phyloP scores from a whole-genome alignment of 768 basidiomycete species.

The Pleurotus pulmonarius region DNA sequence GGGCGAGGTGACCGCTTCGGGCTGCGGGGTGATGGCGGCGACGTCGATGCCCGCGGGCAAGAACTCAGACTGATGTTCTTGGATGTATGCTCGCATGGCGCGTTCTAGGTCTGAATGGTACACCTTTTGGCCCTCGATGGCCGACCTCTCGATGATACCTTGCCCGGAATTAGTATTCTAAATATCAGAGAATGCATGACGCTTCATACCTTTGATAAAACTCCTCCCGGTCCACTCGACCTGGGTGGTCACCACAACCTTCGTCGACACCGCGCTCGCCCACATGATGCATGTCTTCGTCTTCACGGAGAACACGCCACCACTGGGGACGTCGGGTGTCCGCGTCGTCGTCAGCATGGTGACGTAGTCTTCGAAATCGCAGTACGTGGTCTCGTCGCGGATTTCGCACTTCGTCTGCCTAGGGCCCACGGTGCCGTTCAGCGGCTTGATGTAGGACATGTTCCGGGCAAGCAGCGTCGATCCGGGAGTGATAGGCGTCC shows the following conservation, averaged over 20 bases:
- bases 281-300: constrained; percentile 94
- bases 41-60: constrained; percentile 76
- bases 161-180: background rate
- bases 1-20: constrained; percentile 11
- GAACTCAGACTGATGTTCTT: constrained; percentile 87
- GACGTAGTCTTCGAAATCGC: constrained; percentile 83
- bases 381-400: constrained; percentile 74
- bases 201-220: constrained; percentile 83
- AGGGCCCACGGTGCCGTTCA: constrained; percentile 85
- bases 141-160: constrained; percentile 93
- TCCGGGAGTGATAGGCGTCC: constrained; percentile 65
- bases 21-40: constrained; percentile 42
- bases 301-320: constrained; percentile 90
- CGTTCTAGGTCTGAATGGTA: constrained; percentile 83
- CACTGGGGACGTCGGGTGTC: constrained; percentile 94
- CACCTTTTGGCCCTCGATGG: constrained; percentile 86
- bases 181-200: constrained; percentile 11
- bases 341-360: constrained; percentile 84
- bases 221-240: constrained; percentile 97
- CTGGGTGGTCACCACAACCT: constrained; percentile 81
- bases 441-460: constrained; percentile 95
- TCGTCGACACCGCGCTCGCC: constrained; percentile 76
- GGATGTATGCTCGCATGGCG: constrained; percentile 86
- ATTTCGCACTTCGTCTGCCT: constrained; percentile 96
- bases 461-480: constrained; percentile 76